Conservation (phyloP, 345 rosid genomes). For the Hibiscus mutabilis region DNA sequence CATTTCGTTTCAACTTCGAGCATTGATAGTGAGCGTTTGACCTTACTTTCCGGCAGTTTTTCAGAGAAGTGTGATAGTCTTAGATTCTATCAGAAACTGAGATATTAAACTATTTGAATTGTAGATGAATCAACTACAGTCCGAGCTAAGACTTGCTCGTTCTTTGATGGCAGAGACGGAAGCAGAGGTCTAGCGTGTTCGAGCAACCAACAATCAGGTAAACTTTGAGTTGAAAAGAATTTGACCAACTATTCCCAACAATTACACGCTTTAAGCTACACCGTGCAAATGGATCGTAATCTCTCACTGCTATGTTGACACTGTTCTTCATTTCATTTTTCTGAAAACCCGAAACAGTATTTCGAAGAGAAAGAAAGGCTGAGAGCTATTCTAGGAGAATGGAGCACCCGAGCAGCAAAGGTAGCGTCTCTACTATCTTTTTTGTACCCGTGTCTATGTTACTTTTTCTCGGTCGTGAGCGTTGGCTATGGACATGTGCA, state of each 20-base stretch:
- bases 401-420: conserved; percentile 91
- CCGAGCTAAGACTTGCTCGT: conserved; percentile 86
- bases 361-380: conserved; percentile 91
- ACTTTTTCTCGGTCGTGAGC: neutral
- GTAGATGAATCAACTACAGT: conserved; percentile 87
- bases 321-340: too few relatives aligned
- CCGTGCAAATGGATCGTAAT: conserved; percentile 1
- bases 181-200: conserved; percentile 68
- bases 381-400: conserved; percentile 84
- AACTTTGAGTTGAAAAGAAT: too few relatives aligned
- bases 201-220: conserved; percentile 78
- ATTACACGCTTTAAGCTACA: too few relatives aligned
- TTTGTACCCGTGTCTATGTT: neutral
- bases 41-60: neutral
- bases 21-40: neutral
- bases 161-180: conserved; percentile 87
- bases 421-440: conserved; percentile 25
- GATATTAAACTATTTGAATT: conserved; percentile 8
- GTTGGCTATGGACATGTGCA: neutral
- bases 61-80: neutral
- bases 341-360: conserved; percentile 37
- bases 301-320: neutral
- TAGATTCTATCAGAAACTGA: neutral
- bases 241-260: too few relatives aligned
- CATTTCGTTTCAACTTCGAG: neutral